Percentiles rank a stretch among this genome's conserved stretches.
Conservation (phyloP, 495 filamentous ascomycete genomes). For the Gamarada debralockiae region DNA sequence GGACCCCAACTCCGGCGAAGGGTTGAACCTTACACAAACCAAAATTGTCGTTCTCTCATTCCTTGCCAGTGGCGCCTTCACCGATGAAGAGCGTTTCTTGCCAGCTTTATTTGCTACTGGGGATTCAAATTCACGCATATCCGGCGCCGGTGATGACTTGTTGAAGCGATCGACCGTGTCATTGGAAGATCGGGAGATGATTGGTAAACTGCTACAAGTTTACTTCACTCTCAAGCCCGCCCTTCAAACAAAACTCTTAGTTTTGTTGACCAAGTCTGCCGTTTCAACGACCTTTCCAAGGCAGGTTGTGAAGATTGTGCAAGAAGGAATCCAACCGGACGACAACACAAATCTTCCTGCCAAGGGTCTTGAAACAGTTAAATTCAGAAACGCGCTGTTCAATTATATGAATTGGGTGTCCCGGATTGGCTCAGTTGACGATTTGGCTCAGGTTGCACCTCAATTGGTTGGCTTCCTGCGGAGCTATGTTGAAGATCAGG, state of each 20-base stretch:
- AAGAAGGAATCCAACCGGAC: conserved; percentile 50
- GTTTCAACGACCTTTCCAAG: conserved; percentile 56
- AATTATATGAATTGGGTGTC: conserved; percentile 86
- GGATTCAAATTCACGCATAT: conserved; percentile 76
- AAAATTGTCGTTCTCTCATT: conserved; percentile 69
- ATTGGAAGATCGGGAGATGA: conserved; percentile 63
- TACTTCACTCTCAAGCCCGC: conserved; percentile 69
- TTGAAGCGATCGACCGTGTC: conserved; percentile 70
- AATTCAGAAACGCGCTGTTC: conserved; percentile 80
- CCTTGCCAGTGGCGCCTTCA: conserved; percentile 80
- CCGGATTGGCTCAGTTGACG: conserved; percentile 58
- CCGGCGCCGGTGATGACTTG: conserved; percentile 76
- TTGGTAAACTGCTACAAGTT: conserved; percentile 61
- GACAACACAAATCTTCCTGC: conserved; percentile 41
- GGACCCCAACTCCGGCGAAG: conserved; percentile 53
- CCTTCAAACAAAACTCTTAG: conserved; percentile 71
- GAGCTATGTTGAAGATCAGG: conserved; percentile 73
- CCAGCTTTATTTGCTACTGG: conserved; percentile 78
- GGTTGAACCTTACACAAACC: conserved; percentile 60
- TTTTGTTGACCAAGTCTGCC: conserved; percentile 73
- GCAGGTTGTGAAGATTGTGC: conserved; percentile 64
- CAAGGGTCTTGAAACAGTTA: conserved; percentile 64
- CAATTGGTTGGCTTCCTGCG: conserved; percentile 67
- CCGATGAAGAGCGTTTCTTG: conserved; percentile 73
- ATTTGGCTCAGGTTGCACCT: conserved; percentile 60